These are phyloP conservation scores for Letharia lupina DNA, from an alignment of 495 filamentous ascomycete genomes.

Conservation along the genomic window DNA sequence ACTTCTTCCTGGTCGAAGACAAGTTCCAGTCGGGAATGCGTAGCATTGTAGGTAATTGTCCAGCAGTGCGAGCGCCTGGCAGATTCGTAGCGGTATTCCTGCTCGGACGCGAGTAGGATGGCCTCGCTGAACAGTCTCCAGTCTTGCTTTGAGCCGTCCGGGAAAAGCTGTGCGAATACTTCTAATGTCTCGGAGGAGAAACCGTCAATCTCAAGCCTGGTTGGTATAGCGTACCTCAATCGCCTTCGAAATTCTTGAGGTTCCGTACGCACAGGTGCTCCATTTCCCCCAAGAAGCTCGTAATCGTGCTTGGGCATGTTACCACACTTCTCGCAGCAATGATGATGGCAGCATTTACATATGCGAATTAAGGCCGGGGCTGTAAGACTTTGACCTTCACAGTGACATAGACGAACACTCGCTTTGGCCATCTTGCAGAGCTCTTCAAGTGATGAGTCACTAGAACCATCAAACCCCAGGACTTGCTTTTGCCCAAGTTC, in stretches of 20 bases:
- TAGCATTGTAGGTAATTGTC: slow-evolving; percentile 46
- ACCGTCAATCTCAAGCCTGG: background rate
- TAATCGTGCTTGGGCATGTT: slow-evolving; percentile 38
- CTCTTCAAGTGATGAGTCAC: slow-evolving; percentile 9
- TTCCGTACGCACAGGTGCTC: background rate
- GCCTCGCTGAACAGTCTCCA: slow-evolving; percentile 36
- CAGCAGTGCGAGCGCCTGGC: slow-evolving; percentile 44
- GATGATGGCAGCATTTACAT: slow-evolving; percentile 49
- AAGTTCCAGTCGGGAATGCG: slow-evolving; percentile 41
- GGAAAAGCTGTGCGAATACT: background rate
- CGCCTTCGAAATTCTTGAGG: background rate
- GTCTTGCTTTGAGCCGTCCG: slow-evolving; percentile 20
- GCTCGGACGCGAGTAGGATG: slow-evolving; percentile 30
- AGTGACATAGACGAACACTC: slow-evolving; percentile 45
- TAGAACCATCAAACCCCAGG: slow-evolving; percentile 5
- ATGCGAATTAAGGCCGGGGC: slow-evolving; percentile 33
- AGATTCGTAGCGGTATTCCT: slow-evolving; percentile 39
- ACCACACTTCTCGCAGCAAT: slow-evolving; percentile 46
- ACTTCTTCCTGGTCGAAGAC: slow-evolving; percentile 34
- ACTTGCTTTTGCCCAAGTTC: slow-evolving; percentile 8
- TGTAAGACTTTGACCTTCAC: slow-evolving; percentile 44
- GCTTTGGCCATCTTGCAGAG: slow-evolving; percentile 26
- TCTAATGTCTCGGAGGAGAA: background rate
- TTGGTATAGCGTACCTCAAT: background rate
- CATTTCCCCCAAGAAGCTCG: background rate